Evolutionary conservation across 805 yeast species (phyloP).

Genomic region (Saccharomycopsis amapae): DNA sequence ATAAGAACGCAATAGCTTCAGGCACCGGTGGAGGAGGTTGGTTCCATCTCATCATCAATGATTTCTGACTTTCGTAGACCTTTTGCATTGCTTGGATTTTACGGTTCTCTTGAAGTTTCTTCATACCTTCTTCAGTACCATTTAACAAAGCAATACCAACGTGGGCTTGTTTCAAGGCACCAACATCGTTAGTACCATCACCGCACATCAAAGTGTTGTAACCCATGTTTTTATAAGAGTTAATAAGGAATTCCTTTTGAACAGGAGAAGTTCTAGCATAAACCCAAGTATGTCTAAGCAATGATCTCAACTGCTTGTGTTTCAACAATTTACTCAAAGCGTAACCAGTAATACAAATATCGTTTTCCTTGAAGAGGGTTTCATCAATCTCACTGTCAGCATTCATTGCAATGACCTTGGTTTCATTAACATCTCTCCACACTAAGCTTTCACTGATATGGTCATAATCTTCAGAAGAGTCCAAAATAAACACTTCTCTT

Average conservation of each 20-base stretch:
- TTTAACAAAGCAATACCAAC: slow-evolving; percentile 96
- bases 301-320: slow-evolving; percentile 61
- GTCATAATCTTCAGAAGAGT: slow-evolving; percentile 62
- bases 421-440: slow-evolving; percentile 83
- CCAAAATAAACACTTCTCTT: slow-evolving; percentile 78
- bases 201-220: slow-evolving; percentile 98
- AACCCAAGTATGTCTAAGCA: slow-evolving; percentile 90
- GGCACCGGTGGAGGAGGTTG: slow-evolving; percentile 83
- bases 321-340: slow-evolving; percentile 64
- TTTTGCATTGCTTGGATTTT: slow-evolving; percentile 54
- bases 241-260: slow-evolving; percentile 88
- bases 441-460: slow-evolving; percentile 48
- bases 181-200: slow-evolving; percentile 99
- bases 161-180: slow-evolving; percentile 97
- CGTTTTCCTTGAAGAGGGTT: slow-evolving; percentile 55
- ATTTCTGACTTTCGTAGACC: slow-evolving; percentile 80
- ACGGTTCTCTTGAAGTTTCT: slow-evolving; percentile 77
- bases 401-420: slow-evolving; percentile 59
- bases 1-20: slow-evolving; percentile 79
- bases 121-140: slow-evolving; percentile 92
- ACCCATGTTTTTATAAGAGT: slow-evolving; percentile 76
- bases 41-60: slow-evolving; percentile 72
- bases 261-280: slow-evolving; percentile 96
- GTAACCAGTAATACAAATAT: slow-evolving; percentile 88
- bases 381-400: slow-evolving; percentile 44